These are phyloP conservation scores for Pleurozium schreberi DNA, from an alignment of 225 moss, liverwort and hornwort species.

Conservation along the genomic window DNA sequence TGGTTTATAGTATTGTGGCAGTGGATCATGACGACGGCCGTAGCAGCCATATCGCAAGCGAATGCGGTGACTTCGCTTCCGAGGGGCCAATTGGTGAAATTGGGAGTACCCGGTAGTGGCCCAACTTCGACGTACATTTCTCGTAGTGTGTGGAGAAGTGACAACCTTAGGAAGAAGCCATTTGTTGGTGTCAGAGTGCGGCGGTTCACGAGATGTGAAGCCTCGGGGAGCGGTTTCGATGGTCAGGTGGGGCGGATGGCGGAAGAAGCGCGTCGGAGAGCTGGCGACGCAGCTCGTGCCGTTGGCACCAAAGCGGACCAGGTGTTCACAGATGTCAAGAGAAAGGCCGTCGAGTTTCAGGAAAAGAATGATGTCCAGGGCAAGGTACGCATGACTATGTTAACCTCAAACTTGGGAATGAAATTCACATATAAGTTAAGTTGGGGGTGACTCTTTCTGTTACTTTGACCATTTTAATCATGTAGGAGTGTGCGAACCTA, in stretches of 20 bases:
- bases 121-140: constrained; percentile 34
- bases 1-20: background rate
- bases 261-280: constrained; percentile 50
- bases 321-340: constrained; percentile 61
- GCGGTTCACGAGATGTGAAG: constrained; percentile 27
- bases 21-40: constrained; percentile 26
- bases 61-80: constrained; percentile 18
- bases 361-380: constrained; percentile 63
- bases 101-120: constrained; percentile 1
- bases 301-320: constrained; percentile 45
- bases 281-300: constrained; percentile 15
- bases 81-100: background rate
- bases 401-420: background rate
- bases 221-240: constrained; percentile 54
- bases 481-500: background rate
- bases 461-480: background rate
- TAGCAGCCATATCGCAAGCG: constrained; percentile 26
- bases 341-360: constrained; percentile 57
- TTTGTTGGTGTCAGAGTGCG: constrained; percentile 16
- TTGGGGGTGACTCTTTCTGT: background rate
- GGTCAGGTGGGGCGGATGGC: constrained; percentile 59
- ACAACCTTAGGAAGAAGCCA: constrained; percentile 8
- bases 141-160: constrained; percentile 12
- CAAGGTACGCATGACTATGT: constrained; percentile 20
- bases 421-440: background rate